Conservation (phyloP, 192 early-diverging fungal genomes). For the Gonapodya sp. region DNA sequence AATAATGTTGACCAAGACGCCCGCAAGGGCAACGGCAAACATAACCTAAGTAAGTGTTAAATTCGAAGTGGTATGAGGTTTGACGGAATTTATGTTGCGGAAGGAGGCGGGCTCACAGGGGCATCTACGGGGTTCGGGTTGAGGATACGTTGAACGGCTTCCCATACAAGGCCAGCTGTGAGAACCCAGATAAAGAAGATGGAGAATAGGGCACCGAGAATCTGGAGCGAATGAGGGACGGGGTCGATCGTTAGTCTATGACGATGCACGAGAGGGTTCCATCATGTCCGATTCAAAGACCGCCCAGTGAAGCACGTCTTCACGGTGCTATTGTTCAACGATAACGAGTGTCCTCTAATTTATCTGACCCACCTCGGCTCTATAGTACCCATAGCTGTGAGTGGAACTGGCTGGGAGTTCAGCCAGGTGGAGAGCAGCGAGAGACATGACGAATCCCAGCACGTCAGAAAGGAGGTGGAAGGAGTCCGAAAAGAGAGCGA, state of each 20-base stretch:
- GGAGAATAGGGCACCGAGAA: slow-evolving; percentile 67
- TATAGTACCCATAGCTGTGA: slow-evolving; percentile 65
- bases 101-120: background rate
- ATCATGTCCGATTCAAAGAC: too few relatives aligned
- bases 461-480: slow-evolving; percentile 64
- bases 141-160: slow-evolving; percentile 57
- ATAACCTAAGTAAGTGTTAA: slow-evolving; percentile 33
- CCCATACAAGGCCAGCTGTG: slow-evolving; percentile 53
- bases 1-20: slow-evolving; percentile 67
- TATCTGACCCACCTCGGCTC: slow-evolving; percentile 20
- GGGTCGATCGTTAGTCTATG: too few relatives aligned
- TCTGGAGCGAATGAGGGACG: slow-evolving; percentile 34
- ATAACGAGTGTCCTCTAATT: background rate
- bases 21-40: slow-evolving; percentile 56
- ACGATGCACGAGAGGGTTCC: too few relatives aligned
- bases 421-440: slow-evolving; percentile 54
- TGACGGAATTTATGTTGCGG: background rate
- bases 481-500: slow-evolving; percentile 65
- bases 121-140: slow-evolving; percentile 56
- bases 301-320: too few relatives aligned
- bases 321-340: background rate
- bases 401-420: slow-evolving; percentile 48
- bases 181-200: slow-evolving; percentile 70
- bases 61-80: background rate
- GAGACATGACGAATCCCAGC: slow-evolving; percentile 60